Conservation (phyloP, 2,329 filamentous ascomycete genomes). For the Parasarocladium wereldwijsianum region DNA sequence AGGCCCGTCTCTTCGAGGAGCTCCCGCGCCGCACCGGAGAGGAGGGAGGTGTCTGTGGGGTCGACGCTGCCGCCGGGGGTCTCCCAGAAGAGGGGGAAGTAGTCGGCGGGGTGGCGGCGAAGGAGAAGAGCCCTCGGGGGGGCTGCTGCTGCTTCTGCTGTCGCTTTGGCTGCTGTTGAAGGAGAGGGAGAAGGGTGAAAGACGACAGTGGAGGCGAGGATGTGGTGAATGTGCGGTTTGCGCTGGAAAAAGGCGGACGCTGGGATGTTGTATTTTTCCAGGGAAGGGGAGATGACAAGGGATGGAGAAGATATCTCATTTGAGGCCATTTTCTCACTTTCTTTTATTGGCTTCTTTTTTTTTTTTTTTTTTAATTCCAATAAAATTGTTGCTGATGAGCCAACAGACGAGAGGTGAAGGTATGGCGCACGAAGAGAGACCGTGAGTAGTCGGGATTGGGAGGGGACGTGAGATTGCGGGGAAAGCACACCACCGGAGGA, state of each 20-base stretch:
- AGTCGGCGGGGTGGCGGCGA: slow-evolving; percentile 2
- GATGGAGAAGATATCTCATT: no score
- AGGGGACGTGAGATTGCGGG: no score
- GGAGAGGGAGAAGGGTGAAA: slow-evolving; percentile 5
- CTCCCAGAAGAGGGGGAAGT: slow-evolving; percentile 1
- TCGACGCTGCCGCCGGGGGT: slow-evolving; percentile 2
- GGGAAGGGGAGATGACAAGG: slow-evolving; percentile 5
- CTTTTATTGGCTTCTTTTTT: no score
- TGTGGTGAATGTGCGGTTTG: slow-evolving; percentile 7
- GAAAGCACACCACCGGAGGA: no score
- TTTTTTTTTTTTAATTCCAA: no score
- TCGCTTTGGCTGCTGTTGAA: no score
- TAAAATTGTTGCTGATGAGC: no score
- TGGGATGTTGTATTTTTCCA: slow-evolving; percentile 5
- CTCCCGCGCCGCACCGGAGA: slow-evolving; percentile 1
- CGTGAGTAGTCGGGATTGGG: no score
- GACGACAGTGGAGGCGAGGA: slow-evolving; percentile 10
- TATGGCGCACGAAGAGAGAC: no score
- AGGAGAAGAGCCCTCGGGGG: slow-evolving; percentile 1
- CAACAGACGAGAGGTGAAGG: no score
- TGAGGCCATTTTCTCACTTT: no score
- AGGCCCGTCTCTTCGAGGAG: slow-evolving; percentile 2
- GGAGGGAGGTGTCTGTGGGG: neutral
- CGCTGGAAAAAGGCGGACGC: slow-evolving; percentile 6
- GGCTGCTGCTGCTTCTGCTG: slow-evolving; percentile 25